Base-by-base conservation (phyloP, 163 green algal genomes). In the Chlorella variabilis region DNA sequence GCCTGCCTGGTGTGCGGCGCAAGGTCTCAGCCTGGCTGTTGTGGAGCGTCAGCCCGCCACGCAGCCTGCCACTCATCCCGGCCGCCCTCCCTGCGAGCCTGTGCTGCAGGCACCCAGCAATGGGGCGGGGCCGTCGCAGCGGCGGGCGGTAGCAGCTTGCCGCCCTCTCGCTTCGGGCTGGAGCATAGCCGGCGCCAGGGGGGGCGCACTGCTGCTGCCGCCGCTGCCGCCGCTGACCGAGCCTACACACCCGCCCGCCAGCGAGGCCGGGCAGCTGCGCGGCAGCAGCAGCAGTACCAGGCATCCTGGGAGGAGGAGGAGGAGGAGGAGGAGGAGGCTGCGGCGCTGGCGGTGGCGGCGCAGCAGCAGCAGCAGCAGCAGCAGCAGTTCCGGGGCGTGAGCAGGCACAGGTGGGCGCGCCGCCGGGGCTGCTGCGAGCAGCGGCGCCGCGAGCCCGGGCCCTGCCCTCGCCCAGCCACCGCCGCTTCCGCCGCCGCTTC, bases 321-420 rank as follows among this genome's bases (percentile, higher is more conserved):
- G 69, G 25, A 77, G 25, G n/a, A 59, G 31, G 54, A n/a, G 54
- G 54, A n/a, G 54, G 54, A 33, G 54, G 54, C 23, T 54, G 45
- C 45, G 11, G 45, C 11, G 15, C 11, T 23, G 45, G 45, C 45
- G 45, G 11, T 15, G 45, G 33, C 49, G 39, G 45, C 54, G 45
- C 38, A 38, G 66, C 34, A 34, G 66, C 66, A 77, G 70, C 27
- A 68, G 31, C 41, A n/a, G 67, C 67, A 58, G 41, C 49, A 54
- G 45, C 71, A 66, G 71, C 71, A 78, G 71, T 87, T 71, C 62
- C 39, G 71, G 21, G 80, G 80, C 21, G 80, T 88, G 11, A 87
- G 79, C 42, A 70, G 80, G 38, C 84, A 88, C 80, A 48, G 84
- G 71, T 78, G 71, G 17, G 69, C 9, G 23, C 8, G 20, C 59